Evolutionary conservation across 495 filamentous ascomycete genomes (phyloP).

Genomic region (Pyrenopolyporus hunteri): DNA sequence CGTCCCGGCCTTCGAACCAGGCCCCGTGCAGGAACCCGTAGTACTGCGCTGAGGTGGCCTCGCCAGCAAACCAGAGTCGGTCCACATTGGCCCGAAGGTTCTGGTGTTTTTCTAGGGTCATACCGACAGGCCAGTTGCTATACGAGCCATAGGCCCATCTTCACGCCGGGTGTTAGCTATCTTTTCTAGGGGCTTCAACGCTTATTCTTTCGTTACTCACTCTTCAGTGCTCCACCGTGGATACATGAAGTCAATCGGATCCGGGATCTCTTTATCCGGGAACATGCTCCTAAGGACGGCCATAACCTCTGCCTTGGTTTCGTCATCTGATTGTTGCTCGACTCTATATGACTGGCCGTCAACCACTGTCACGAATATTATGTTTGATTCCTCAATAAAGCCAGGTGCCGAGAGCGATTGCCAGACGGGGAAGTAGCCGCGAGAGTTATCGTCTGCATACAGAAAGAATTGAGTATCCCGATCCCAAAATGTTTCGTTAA

Average conservation of each 20-base stretch:
- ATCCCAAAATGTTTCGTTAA: slow-evolving; percentile 75
- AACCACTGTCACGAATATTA: slow-evolving; percentile 75
- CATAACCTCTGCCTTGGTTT: slow-evolving; percentile 66
- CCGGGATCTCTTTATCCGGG: slow-evolving; percentile 62
- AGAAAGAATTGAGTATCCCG: slow-evolving; percentile 69
- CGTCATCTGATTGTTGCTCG: slow-evolving; percentile 67
- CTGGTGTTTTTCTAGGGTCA: slow-evolving; percentile 71
- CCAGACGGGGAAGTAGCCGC: slow-evolving; percentile 75
- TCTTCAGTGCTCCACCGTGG: slow-evolving; percentile 71
- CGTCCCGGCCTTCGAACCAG: slow-evolving; percentile 66
- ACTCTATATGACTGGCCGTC: slow-evolving; percentile 63
- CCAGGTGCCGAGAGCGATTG: slow-evolving; percentile 66
- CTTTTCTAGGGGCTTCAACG: neutral
- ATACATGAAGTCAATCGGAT: slow-evolving; percentile 72
- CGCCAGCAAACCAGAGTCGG: slow-evolving; percentile 73
- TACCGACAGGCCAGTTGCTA: slow-evolving; percentile 74
- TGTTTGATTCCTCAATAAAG: slow-evolving; percentile 68
- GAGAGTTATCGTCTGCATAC: slow-evolving; percentile 65
- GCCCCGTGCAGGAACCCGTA: slow-evolving; percentile 72
- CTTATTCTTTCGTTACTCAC: no score
- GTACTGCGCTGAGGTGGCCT: slow-evolving; percentile 71
- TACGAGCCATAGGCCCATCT: slow-evolving; percentile 72
- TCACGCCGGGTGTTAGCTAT: slow-evolving; percentile 3
- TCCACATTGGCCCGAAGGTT: slow-evolving; percentile 73
- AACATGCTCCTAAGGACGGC: slow-evolving; percentile 71